Percentiles rank a stretch among this genome's conserved stretches.
These are phyloP conservation scores for Coemansia sp. DNA, from an alignment of 192 early-diverging fungal species.

Conservation along the genomic window DNA sequence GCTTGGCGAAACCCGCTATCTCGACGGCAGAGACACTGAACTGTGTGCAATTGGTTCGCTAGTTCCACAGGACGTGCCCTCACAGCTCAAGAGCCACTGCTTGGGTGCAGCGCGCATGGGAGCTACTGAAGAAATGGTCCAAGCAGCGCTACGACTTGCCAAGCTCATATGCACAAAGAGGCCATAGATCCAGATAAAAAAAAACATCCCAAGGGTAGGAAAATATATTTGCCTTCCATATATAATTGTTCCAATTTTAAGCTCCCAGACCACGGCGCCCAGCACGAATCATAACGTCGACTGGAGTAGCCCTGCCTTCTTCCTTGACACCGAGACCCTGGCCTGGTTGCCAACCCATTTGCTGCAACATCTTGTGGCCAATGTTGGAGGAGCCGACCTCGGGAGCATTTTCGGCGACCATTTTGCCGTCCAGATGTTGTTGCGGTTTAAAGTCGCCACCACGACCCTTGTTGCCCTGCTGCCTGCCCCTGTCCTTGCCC, in stretches of 20 bases:
- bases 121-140: slow-evolving; percentile 36
- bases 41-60: slow-evolving; percentile 37
- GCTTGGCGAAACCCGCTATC: slow-evolving; percentile 27
- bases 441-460: background rate
- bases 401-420: slow-evolving; percentile 45
- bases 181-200: background rate
- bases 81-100: slow-evolving; percentile 51
- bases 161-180: slow-evolving; percentile 24
- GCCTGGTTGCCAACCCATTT: slow-evolving; percentile 57
- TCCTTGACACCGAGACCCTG: slow-evolving; percentile 46
- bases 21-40: slow-evolving; percentile 34
- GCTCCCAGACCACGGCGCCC: slow-evolving; percentile 51
- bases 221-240: background rate
- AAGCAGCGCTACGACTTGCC: slow-evolving; percentile 36
- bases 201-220: background rate
- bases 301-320: slow-evolving; percentile 45
- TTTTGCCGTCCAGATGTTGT: slow-evolving; percentile 23
- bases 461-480: background rate
- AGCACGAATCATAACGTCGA: slow-evolving; percentile 48
- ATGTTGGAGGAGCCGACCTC: slow-evolving; percentile 51
- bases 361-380: slow-evolving; percentile 54
- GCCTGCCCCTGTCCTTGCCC: slow-evolving; percentile 13
- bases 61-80: slow-evolving; percentile 36
- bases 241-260: slow-evolving; percentile 2
- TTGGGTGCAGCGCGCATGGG: slow-evolving; percentile 36